Conservation (phyloP, 139 green algal genomes). For the Pseudopediastrum boryanum region DNA sequence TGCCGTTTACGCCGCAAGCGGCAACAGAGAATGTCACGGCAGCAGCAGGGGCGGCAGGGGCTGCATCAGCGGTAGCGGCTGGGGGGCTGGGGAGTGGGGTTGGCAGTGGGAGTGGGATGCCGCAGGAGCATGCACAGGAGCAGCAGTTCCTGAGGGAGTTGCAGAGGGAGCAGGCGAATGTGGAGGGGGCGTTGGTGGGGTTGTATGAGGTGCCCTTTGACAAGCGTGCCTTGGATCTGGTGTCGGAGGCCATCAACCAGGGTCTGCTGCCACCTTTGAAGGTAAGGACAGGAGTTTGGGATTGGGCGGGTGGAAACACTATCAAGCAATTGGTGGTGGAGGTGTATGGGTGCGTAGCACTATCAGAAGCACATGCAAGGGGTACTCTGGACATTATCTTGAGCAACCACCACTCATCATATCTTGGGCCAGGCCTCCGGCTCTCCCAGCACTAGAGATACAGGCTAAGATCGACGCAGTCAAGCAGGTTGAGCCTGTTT, state of each 20-base stretch:
- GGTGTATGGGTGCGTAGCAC: too few relatives aligned
- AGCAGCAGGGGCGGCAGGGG: neutral
- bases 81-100: neutral
- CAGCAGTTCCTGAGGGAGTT: conserved; percentile 39
- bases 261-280: conserved; percentile 48
- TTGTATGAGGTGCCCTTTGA: conserved; percentile 54
- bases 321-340: too few relatives aligned
- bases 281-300: too few relatives aligned
- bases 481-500: too few relatives aligned
- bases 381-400: too few relatives aligned
- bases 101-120: neutral
- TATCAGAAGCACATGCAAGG: too few relatives aligned
- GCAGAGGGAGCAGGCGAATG: neutral
- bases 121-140: conserved; percentile 1
- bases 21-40: neutral
- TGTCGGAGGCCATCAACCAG: conserved; percentile 51
- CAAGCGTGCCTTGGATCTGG: conserved; percentile 41
- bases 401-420: too few relatives aligned
- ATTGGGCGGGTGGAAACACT: too few relatives aligned
- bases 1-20: conserved; percentile 6
- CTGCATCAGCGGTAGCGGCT: conserved; percentile 3
- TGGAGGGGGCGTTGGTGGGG: neutral
- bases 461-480: too few relatives aligned
- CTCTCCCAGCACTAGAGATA: too few relatives aligned
- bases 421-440: too few relatives aligned